Percentiles rank a stretch among this genome's conserved stretches.
phyloP scores from a whole-genome alignment of 163 green algal genomes.

The Volvox carteri region DNA sequence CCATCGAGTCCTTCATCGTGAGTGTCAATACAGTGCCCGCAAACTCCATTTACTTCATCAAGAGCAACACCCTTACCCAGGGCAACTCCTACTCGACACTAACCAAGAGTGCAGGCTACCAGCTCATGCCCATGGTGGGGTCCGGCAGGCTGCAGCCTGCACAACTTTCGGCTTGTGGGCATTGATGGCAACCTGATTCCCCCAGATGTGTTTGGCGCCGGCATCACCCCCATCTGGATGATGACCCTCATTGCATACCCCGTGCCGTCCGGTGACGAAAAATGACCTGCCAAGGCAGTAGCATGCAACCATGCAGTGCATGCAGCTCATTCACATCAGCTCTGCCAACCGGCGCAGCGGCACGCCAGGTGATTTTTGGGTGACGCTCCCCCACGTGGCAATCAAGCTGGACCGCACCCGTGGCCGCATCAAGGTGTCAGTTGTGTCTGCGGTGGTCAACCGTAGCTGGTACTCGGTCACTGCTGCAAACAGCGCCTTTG shows the following conservation, averaged over 20 bases:
- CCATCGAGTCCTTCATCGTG: background rate
- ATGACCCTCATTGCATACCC: background rate
- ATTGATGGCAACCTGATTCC: background rate
- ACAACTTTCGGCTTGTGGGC: background rate
- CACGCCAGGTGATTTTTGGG: background rate
- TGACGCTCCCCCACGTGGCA: background rate
- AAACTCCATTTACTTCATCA: background rate
- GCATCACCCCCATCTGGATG: background rate
- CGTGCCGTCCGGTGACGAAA: too few relatives aligned
- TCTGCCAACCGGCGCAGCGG: background rate
- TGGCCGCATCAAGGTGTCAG: background rate
- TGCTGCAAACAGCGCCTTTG: background rate
- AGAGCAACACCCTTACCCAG: background rate
- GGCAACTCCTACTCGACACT: background rate
- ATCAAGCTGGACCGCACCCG: background rate
- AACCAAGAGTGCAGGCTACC: background rate
- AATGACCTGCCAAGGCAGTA: too few relatives aligned
- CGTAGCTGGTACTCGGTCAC: background rate
- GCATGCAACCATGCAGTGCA: background rate
- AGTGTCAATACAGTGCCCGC: background rate
- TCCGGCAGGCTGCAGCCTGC: background rate
- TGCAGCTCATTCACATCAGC: background rate
- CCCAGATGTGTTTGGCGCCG: background rate
- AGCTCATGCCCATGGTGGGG: background rate
- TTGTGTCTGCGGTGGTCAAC: background rate